A percentile compares a stretch with the other conserved stretches of the same genome.
Evolutionary conservation across 768 basidiomycete species (phyloP).

Genomic region (Botryobasidium botryosum): DNA sequence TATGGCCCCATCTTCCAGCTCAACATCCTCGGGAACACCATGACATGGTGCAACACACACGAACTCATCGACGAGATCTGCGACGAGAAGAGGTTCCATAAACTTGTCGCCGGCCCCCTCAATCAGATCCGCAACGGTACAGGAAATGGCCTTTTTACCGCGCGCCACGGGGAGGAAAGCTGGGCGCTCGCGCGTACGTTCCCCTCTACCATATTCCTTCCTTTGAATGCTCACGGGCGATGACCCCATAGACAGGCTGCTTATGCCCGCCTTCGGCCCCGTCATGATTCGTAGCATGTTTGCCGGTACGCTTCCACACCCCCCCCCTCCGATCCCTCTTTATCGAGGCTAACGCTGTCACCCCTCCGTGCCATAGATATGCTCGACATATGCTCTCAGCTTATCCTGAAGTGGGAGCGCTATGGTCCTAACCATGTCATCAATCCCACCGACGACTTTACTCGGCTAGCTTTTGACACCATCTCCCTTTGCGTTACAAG

Average conservation of each 20-base stretch:
- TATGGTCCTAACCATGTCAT: conserved; percentile 28
- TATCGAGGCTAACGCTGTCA: too few species aligned
- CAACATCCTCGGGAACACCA: conserved; percentile 21
- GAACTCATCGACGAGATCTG: conserved; percentile 27
- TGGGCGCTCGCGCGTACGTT: conserved; percentile 25
- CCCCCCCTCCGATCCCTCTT: background rate
- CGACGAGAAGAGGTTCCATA: conserved; percentile 28
- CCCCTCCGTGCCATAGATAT: background rate
- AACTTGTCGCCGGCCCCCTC: conserved; percentile 20
- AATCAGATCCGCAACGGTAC: conserved; percentile 25
- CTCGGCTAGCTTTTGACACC: conserved; percentile 30
- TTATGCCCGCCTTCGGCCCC: conserved; percentile 29
- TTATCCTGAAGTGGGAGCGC: conserved; percentile 29
- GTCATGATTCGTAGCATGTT: conserved; percentile 30
- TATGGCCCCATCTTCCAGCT: conserved; percentile 30
- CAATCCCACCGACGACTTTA: conserved; percentile 31
- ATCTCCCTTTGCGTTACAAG: background rate
- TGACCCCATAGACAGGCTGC: conserved; percentile 18
- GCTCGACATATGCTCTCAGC: conserved; percentile 21
- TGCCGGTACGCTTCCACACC: conserved; percentile 28
- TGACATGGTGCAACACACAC: conserved; percentile 21
- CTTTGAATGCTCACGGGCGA: background rate
- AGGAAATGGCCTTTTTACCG: too few species aligned
- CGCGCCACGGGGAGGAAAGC: too few species aligned
- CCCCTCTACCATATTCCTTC: conserved; percentile 33